Evolutionary conservation across 1,284 basidiomycete species (phyloP).

Genomic region (Trametes pubescens): DNA sequence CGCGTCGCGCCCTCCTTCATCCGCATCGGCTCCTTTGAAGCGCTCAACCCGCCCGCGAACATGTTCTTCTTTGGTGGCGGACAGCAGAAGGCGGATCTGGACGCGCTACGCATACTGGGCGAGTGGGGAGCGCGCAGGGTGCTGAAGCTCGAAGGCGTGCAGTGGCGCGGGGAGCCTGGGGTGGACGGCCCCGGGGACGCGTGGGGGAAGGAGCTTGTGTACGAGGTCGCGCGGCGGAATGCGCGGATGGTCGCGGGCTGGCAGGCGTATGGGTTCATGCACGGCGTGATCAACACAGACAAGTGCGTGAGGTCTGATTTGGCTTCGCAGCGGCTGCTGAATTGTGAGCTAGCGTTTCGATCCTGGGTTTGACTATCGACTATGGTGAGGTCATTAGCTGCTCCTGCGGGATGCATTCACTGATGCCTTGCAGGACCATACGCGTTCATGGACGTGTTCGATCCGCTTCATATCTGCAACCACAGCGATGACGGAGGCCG

Average conservation of each 20-base stretch:
- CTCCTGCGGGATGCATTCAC: no score
- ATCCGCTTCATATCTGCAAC: conserved; percentile 90
- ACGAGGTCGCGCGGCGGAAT: conserved; percentile 84
- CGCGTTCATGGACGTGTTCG: conserved; percentile 95
- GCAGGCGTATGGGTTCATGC: conserved; percentile 96
- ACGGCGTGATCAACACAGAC: conserved; percentile 97
- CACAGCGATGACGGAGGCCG: conserved; percentile 89
- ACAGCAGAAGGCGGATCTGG: conserved; percentile 78
- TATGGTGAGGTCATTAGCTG: conserved; percentile 60
- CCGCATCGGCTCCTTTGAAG: conserved; percentile 92
- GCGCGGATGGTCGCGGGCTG: conserved; percentile 92
- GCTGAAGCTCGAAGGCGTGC: conserved; percentile 54
- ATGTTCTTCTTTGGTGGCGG: conserved; percentile 78
- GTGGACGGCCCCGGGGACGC: conserved; percentile 52
- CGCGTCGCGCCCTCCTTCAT: conserved; percentile 92
- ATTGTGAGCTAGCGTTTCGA: conserved; percentile 64
- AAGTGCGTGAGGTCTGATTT: conserved; percentile 59
- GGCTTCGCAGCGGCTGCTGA: conserved; percentile 22
- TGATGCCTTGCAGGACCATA: conserved; percentile 73
- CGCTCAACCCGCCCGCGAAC: conserved; percentile 76
- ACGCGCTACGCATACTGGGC: conserved; percentile 76
- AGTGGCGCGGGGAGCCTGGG: conserved; percentile 39
- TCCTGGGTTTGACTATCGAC: conserved; percentile 93
- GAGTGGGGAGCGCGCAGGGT: conserved; percentile 75
- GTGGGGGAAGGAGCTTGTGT: conserved; percentile 77